These are phyloP conservation scores for Isatis tinctoria DNA, from an alignment of 345 rosid species.

Conservation along the genomic window DNA sequence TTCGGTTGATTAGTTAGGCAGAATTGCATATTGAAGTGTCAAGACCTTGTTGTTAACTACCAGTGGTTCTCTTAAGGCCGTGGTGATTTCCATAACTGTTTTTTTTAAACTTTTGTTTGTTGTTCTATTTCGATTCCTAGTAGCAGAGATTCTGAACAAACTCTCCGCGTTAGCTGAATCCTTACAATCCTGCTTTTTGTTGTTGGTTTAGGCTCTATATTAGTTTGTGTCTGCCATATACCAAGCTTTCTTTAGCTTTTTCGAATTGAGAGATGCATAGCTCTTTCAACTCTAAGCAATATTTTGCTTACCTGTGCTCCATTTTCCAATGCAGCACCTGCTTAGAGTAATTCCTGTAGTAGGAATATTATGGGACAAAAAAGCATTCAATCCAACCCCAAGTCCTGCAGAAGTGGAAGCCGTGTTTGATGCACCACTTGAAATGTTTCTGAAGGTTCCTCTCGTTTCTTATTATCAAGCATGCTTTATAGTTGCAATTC, in stretches of 20 bases:
- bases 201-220: background rate
- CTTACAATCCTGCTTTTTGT: background rate
- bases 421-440: slow-evolving; percentile 74
- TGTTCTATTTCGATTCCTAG: background rate
- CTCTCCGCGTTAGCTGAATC: background rate
- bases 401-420: slow-evolving; percentile 80
- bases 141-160: slow-evolving; percentile 3
- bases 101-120: background rate
- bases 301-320: background rate
- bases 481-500: background rate
- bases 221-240: background rate
- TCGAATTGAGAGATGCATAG: background rate
- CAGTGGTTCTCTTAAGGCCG: background rate
- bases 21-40: background rate
- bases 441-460: slow-evolving; percentile 71
- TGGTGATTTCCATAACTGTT: background rate
- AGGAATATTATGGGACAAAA: slow-evolving; percentile 53
- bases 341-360: slow-evolving; percentile 74
- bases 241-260: slow-evolving; percentile 1
- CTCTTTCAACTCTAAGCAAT: background rate
- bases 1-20: background rate
- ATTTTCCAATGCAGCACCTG: slow-evolving; percentile 60
- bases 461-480: background rate
- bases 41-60: background rate
- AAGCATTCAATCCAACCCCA: slow-evolving; percentile 57